phyloP scores from a whole-genome alignment of 352 stramenopile genomes.

The Globisporangium radiosum region DNA sequence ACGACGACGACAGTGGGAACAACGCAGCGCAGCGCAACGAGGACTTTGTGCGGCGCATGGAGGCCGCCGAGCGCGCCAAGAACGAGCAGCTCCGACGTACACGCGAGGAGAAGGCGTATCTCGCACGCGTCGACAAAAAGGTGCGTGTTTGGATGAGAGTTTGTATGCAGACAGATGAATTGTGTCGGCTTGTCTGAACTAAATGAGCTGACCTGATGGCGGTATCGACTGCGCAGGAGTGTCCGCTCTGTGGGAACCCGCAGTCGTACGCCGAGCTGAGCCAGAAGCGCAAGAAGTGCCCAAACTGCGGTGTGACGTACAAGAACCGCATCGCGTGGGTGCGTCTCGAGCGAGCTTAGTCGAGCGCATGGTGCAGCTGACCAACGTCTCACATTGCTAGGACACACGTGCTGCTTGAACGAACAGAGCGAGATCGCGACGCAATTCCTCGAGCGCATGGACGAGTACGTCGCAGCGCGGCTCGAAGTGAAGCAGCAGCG shows the following conservation, averaged over 20 bases:
- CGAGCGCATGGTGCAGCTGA: too few relatives aligned
- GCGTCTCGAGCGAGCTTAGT: neutral
- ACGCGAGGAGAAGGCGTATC: conserved; percentile 48
- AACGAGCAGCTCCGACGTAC: conserved; percentile 52
- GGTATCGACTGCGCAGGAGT: conserved; percentile 27
- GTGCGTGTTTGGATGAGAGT: conserved; percentile 8
- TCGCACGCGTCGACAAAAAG: conserved; percentile 65
- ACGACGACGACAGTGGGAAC: conserved; percentile 29
- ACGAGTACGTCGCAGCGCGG: conserved; percentile 17
- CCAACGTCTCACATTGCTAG: neutral
- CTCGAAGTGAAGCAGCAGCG: conserved; percentile 14
- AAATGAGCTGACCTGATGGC: neutral
- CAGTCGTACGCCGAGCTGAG: conserved; percentile 73
- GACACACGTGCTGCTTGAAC: neutral
- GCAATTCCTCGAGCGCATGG: conserved; percentile 60
- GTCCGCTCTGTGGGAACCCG: conserved; percentile 55
- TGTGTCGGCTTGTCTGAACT: neutral
- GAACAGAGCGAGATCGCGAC: conserved; percentile 42
- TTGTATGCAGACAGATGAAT: neutral
- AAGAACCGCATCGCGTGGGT: conserved; percentile 63
- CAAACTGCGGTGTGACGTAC: conserved; percentile 69
- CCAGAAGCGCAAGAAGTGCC: conserved; percentile 77
- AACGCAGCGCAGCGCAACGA: conserved; percentile 24
- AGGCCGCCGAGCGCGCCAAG: conserved; percentile 55
- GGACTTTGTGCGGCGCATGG: conserved; percentile 70